Conservation (phyloP, 1,139 yeast genomes). For the Zygosaccharomyces sapae region DNA sequence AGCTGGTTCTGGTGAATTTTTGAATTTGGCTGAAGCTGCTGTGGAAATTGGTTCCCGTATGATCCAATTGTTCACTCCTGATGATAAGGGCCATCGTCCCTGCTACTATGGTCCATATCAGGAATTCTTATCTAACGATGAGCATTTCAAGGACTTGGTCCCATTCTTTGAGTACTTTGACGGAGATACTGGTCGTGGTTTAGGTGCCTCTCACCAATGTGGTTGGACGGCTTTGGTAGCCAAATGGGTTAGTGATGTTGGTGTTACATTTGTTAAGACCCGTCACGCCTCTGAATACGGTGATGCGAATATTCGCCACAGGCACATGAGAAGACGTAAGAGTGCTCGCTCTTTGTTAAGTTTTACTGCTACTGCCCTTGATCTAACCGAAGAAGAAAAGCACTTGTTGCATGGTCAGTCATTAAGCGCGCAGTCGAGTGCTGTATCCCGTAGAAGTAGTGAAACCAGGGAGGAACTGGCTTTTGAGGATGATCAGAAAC, state of each 20-base stretch:
- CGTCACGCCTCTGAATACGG: slow-evolving; percentile 17
- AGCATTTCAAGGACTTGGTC: slow-evolving; percentile 69
- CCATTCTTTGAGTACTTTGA: slow-evolving; percentile 89
- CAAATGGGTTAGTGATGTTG: slow-evolving; percentile 89
- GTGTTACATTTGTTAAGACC: slow-evolving; percentile 52
- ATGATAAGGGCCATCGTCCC: slow-evolving; percentile 68
- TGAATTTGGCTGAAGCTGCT: slow-evolving; percentile 89
- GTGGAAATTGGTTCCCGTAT: slow-evolving; percentile 87
- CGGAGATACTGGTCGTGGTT: slow-evolving; percentile 92
- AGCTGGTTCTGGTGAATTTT: slow-evolving; percentile 72
- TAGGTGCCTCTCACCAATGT: slow-evolving; percentile 93
- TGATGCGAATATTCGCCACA: slow-evolving; percentile 14
- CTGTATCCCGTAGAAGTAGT: slow-evolving; percentile 17
- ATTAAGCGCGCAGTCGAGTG: slow-evolving; percentile 27
- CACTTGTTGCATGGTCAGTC: slow-evolving; percentile 31
- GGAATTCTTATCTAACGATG: slow-evolving; percentile 61
- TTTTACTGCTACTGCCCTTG: slow-evolving; percentile 62
- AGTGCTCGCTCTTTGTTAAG: slow-evolving; percentile 68
- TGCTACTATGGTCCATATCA: slow-evolving; percentile 62
- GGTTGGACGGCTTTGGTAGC: slow-evolving; percentile 98
- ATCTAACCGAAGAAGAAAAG: slow-evolving; percentile 59
- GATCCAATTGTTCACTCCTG: slow-evolving; percentile 73
- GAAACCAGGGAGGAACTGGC: slow-evolving; percentile 11
- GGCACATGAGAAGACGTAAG: slow-evolving; percentile 54
- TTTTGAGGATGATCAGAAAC: slow-evolving; percentile 12